Base-by-base conservation (phyloP, 2,329 filamentous ascomycete genomes). In the Lanzia echinophila region DNA sequence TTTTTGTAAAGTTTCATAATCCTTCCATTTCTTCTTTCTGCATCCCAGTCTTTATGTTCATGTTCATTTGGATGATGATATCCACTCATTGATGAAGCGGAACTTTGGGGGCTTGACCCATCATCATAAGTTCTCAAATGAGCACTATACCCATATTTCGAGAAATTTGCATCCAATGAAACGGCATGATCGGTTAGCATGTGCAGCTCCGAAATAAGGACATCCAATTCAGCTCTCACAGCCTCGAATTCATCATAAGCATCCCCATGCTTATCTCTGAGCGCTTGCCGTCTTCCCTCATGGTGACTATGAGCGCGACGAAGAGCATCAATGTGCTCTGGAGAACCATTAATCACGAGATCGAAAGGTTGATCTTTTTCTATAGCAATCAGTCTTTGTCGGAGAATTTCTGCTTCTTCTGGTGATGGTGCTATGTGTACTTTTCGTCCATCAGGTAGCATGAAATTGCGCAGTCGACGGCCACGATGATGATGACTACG, bases 131-230 rank as follows among this genome's bases (percentile, higher is more conserved):
- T 78, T 53, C 80, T 71, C 50, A 85, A 67, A 64, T 79, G 75
- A 28, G 81, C 80, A 47, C 73, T 74, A 63, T 83, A 86, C 1
- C 83, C 82, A 69, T 82, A 86, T 62, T 80, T 81, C 52, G 74
- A 75, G 64, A 85, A 85, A 63, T 79, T 84, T 33, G 79, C 79
- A 60, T 80, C 78, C 20, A 85, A 69, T 17, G 75, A 63, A n/a
- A 79, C 74, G 3, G 75, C 73, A 61, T 81, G 77, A 54, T 77
- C 74, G 2, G 72, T 75, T 49, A 84, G 68, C 57, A 74, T 53
- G 54, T 80, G 75, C 6, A 85, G 67, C 65, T 84, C 79, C 1
- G 63, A 59, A 11, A 71, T 72, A n/a, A 84, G 70, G 0, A 68
- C 67, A 54, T 79, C 75, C 11, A 85, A 69, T 58, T 83, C 76